Evolutionary conservation across 306 rosid species (phyloP), one percentile per base, ranked within the genome.

Genomic region (Cicer judaicum): DNA sequence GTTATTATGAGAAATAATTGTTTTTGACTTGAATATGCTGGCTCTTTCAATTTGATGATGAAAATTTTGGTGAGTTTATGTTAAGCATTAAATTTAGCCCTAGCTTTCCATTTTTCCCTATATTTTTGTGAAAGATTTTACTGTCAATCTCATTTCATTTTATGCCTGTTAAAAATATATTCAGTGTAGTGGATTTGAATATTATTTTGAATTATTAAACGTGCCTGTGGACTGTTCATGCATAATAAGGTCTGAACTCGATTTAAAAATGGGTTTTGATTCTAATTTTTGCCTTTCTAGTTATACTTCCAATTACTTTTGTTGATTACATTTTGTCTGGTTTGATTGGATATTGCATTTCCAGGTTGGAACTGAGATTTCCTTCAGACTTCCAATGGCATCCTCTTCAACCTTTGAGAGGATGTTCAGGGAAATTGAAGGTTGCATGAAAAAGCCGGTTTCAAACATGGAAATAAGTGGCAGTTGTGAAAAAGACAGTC

Each of bases 291-390:
- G 16, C 18, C 16, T 9, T 19, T 21, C 4, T 60, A 5, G 70
- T 40, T 10, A 61, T 61, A 63, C 43, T 14, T 42, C 7, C 38
- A 18, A 19, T 68, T 80, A 14, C 68, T 70, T 47, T 54, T 80
- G 44, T 62, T 73, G 74, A 78, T 74, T 68, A 41, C 64, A 24
- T 76, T 75, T 41, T 74, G 68, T 65, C 57, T 61, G 68, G 52
- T 61, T 21, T 69, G 57, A 18, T 68, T 54, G 56, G 64, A 82
- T 78, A 62, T 76, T 74, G 68, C 79, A 62, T 84, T 69, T 81
- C 8, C 87, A 93, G 98, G 98, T 93, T 78, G 98, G 98, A 77
- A 93, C 98, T 16, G 98, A 93, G 88, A 89, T 93, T 82, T 93
- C 96, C 76, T 93, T 93, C 76, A 91, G 94, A 91, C 98, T 93